Base-by-base conservation (phyloP, 768 basidiomycete species). In the Royoungia palumana region DNA sequence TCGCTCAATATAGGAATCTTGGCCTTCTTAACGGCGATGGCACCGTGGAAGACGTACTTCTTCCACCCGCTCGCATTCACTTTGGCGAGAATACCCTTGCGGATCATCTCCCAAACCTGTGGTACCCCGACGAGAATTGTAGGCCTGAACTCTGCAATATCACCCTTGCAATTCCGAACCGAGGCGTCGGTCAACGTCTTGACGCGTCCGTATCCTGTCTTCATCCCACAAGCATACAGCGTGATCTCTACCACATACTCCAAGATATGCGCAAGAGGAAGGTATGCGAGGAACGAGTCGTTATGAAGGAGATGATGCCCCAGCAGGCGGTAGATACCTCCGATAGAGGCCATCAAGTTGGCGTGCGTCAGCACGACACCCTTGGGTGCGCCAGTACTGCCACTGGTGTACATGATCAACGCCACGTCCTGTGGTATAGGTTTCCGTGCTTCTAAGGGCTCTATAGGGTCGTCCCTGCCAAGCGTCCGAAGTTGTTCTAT, bases 181-280 rank as follows among this genome's bases (percentile, higher is more conserved):
- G 86, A 91, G 3, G 85, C 80, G 62, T 97, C 94, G 4, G 95
- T 97, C 54, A 98, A 79, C 7, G 95, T 99, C 82, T 96, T 97
- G 66, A 94, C 85, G 42, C 87, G 84, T 12, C 92, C 95, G 56
- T 89, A 99, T 1, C 96, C 95, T 24, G 81, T 79, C 22, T 83
- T 83, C 72, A 94, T 74, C 52, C 94, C 91, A 27, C 83, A 72
- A 59, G 82, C 86, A 61, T 87, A 70, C 63, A 92, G 76, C 48
- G 74, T 71, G 39, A 89, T 72, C 74, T 99, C 95, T 58, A 96
- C 91, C 50, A 94, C 84, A 65, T 91, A 96, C 70, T 98, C 95
- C 51, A 99, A 75, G 54, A 98, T 94, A 66, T 99, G 94, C 1
- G 92, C 93, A 28, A 95, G 83, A 2, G 94, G 94, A 4, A 97